Evolutionary conservation across 148 eudicot species (phyloP), one percentile per base, ranked within the genome.

Genomic region (Fagopyrum homotropicum): DNA sequence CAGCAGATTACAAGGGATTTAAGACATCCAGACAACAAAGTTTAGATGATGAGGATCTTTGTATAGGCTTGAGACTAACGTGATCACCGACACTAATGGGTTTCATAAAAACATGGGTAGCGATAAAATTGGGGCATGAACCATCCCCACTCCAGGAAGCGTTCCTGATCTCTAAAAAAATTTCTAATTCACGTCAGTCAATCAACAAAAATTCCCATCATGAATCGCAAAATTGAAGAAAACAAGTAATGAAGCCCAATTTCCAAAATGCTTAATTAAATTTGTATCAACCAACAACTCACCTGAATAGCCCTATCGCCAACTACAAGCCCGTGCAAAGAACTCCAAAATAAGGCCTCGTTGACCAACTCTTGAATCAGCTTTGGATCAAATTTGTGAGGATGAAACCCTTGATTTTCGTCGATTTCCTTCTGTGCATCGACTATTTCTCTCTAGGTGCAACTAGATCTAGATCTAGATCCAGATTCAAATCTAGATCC

Each of bases 91-190:
- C n/a, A n/a, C n/a, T n/a, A n/a, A n/a, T n/a, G n/a, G n/a, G n/a
- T n/a, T n/a, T n/a, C n/a, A n/a, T n/a, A n/a, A n/a, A n/a, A n/a
- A n/a, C n/a, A n/a, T 75, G 5, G 99, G 99, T 82, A 95, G 80
- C 66, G 92, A 79, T 14, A 97, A 85, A 73, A 90, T 17, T 30
- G 99, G 99, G 75, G 96, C 99, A 86, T 95, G 99, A 79, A 90
- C 89, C 87, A 95, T 80, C 22, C 96, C 97, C 72, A 92, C 92
- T 68, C 96, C 97, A 76, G 99, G 97, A 61, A 90, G 87, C 63
- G 69, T 85, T 77, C 96, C 96, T 76, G 99, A 95, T 80, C 79
- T 84, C 99, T 95, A 89, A 87, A 88, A 61, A 12, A 49, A 10
- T 10, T 2, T 45, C 50, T 48, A 16, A 69, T 12, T 45, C 26